A percentile compares a stretch with the other conserved stretches of the same genome.
Conservation (phyloP, 495 filamentous ascomycete species). For the Lophiotrema nucula region DNA sequence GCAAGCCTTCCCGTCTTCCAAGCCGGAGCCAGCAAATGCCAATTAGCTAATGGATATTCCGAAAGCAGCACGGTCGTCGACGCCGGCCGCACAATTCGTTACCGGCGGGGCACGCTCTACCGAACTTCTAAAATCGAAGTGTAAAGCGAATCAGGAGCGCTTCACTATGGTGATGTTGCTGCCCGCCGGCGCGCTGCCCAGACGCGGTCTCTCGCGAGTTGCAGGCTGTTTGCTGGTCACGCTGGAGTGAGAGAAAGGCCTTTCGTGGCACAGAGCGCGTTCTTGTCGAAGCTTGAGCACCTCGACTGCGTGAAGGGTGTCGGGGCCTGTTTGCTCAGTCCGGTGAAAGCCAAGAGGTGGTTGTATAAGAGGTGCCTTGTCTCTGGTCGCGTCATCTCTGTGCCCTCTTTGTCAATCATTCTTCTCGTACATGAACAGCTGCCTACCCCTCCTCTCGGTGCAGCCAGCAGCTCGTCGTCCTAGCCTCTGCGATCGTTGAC, state of each 20-base stretch:
- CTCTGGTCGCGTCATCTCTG: slow-evolving; percentile 20
- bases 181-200: neutral
- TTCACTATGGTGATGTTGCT: too few species aligned
- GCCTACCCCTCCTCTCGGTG: neutral
- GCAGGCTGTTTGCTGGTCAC: slow-evolving; percentile 21
- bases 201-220: neutral
- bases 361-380: slow-evolving; percentile 16
- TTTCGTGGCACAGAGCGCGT: slow-evolving; percentile 6
- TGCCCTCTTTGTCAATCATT: slow-evolving; percentile 15
- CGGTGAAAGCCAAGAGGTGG: neutral
- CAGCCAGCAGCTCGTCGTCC: too few species aligned
- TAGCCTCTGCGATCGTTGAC: neutral
- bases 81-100: neutral
- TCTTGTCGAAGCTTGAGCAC: neutral
- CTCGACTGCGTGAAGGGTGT: neutral
- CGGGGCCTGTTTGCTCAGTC: slow-evolving; percentile 3
- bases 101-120: neutral
- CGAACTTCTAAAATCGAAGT: neutral
- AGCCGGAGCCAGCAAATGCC: slow-evolving; percentile 1
- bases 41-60: slow-evolving; percentile 32
- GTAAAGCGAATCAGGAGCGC: too few species aligned
- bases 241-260: slow-evolving; percentile 15
- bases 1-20: slow-evolving; percentile 9
- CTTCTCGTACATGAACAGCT: neutral
- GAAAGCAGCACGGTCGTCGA: slow-evolving; percentile 22